Base-by-base conservation (phyloP, 257 asterid genomes). In the Solanum clarkiae region DNA sequence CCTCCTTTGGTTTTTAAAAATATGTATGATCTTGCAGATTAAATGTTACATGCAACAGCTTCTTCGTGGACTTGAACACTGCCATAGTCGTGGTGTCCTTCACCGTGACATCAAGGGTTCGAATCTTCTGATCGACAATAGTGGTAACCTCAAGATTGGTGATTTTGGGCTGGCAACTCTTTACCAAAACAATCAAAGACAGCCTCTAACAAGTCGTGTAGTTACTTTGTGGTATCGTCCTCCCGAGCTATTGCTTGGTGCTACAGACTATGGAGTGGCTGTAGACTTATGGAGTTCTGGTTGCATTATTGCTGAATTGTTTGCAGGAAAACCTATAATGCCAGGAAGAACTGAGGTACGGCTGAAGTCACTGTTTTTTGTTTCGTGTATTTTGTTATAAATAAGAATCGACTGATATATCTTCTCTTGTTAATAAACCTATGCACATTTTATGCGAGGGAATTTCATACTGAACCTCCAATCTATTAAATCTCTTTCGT, bases 261-360 rank as follows among this genome's bases (percentile, higher is more conserved):
- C 97, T 72, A 93, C 98, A 22, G 90, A 91, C 86, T 96, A 96
- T 91, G 98, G 99, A 82, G 94, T 89, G 63, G 86, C 94, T 42
- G 98, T 96, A 44, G 99, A 96, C 90, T 87, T 96, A 88, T 96
- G 99, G 99, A 96, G 99, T 86, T 88, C 98, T 13, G 99, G 99
- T 86, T 96, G 99, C 90, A 93, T 96, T 88, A 93, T 96, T 71
- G 99, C 99, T 72, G 99, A 96, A 90, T 80, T 96, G 74, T 93
- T 91, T 83, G 91, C 94, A 9, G 98, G 98, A 56, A 94, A 92
- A 88, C 98, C 98, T 82, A 93, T 96, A 81, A 93, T 96, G 97
- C 96, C 98, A 1, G 99, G 98, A 85, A 96, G 98, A 87, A 96
- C 99, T 65, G 98, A 96, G 98, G 99, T 96, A 89, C 55, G 62